These are phyloP conservation scores for Wickerhamomyces bovis DNA, from an alignment of 805 yeast species.

Conservation along the genomic window DNA sequence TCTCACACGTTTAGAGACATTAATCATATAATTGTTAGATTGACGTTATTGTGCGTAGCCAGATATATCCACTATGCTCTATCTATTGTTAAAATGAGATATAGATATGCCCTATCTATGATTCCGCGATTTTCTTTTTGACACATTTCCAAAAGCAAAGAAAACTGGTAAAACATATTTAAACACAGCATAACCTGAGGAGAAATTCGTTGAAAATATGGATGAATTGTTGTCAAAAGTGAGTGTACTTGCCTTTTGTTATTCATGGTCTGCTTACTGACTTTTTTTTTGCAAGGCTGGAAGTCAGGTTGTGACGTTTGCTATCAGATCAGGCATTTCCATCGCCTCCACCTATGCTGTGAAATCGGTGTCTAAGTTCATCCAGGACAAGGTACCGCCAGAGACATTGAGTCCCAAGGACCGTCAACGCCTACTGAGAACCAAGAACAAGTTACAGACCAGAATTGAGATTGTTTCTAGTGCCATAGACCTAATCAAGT, in stretches of 20 bases:
- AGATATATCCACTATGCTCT: no score
- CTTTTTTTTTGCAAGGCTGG: slow-evolving; percentile 45
- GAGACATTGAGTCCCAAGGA: slow-evolving; percentile 28
- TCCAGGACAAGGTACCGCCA: slow-evolving; percentile 45
- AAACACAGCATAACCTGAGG: no score
- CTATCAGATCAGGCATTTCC: slow-evolving; percentile 69
- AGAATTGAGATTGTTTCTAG: slow-evolving; percentile 56
- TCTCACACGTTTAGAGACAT: slow-evolving; percentile 52
- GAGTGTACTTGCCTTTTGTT: no score
- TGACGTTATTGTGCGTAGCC: no score
- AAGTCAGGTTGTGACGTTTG: slow-evolving; percentile 73
- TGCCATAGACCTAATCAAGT: slow-evolving; percentile 61
- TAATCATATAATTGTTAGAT: background rate
- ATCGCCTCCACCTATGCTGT: slow-evolving; percentile 71
- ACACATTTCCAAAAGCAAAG: background rate
- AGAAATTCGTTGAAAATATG: slow-evolving; percentile 27
- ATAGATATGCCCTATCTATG: no score
- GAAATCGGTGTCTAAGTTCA: slow-evolving; percentile 49
- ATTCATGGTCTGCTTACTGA: background rate
- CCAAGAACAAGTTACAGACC: slow-evolving; percentile 42
- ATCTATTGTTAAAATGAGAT: no score
- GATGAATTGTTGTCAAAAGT: slow-evolving; percentile 35
- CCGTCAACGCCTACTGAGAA: slow-evolving; percentile 34
- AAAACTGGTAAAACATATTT: no score
- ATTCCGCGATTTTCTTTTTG: no score